Percentiles rank a stretch among this genome's conserved stretches.
phyloP scores from a whole-genome alignment of 805 yeast species.

The Schwanniomyces pseudopolymorphus region DNA sequence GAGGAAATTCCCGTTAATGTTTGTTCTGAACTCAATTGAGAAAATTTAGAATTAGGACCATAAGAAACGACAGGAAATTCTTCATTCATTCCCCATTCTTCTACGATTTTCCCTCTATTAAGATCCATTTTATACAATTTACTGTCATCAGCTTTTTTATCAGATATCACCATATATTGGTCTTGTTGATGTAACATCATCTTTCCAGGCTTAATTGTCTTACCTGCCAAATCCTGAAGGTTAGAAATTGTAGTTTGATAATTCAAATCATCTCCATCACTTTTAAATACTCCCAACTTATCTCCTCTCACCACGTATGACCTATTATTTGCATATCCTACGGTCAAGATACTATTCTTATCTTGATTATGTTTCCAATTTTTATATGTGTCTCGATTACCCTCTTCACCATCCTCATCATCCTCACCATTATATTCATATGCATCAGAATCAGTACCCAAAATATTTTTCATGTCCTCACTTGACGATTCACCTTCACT shows the following conservation, averaged over 20 bases:
- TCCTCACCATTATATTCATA: slow-evolving; percentile 13
- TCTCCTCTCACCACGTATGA: slow-evolving; percentile 80
- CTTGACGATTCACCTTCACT: slow-evolving; percentile 17
- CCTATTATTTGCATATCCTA: slow-evolving; percentile 68
- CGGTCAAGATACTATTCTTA: slow-evolving; percentile 64
- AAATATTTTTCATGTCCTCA: slow-evolving; percentile 12
- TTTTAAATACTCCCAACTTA: slow-evolving; percentile 76
- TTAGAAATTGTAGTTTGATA: slow-evolving; percentile 69
- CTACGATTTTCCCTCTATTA: slow-evolving; percentile 77
- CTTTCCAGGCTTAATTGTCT: slow-evolving; percentile 51
- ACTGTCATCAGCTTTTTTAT: slow-evolving; percentile 37
- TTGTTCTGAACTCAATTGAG: slow-evolving; percentile 71
- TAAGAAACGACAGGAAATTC: slow-evolving; percentile 53
- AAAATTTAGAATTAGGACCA: slow-evolving; percentile 71
- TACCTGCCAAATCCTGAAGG: slow-evolving; percentile 52
- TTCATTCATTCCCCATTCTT: slow-evolving; percentile 68
- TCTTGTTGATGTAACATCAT: slow-evolving; percentile 81
- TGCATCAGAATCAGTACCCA: neutral
- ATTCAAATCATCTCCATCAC: slow-evolving; percentile 51
- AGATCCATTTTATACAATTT: slow-evolving; percentile 74
- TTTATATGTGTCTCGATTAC: slow-evolving; percentile 16
- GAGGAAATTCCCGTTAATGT: slow-evolving; percentile 70
- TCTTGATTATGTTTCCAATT: slow-evolving; percentile 26
- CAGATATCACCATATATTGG: slow-evolving; percentile 64
- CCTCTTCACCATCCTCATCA: slow-evolving; percentile 14